Base-by-base conservation (phyloP, 306 rosid species). In the barrel medic (Medicago truncatula) region DNA sequence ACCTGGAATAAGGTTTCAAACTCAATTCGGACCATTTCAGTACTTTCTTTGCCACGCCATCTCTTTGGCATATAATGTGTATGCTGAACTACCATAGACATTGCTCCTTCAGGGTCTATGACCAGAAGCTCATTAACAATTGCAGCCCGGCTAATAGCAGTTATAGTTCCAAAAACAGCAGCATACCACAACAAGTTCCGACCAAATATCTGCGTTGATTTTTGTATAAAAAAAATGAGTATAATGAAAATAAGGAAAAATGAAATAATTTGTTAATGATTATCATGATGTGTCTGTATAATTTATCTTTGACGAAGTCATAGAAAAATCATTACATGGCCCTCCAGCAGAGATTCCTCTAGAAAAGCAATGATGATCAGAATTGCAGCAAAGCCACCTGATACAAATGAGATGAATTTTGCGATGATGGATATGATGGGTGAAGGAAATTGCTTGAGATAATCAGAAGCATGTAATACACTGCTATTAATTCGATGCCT, bases 51-150 rank as follows among this genome's bases (percentile, higher is more conserved):
- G 70, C 89, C 89, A 63, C 90, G 97, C 98, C 98, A 95, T 86
- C 92, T 85, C 85, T 92, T 92, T 14, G 98, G 98, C 97, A 95
- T 89, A 84, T 92, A 92, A 85, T 92, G 99, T 8, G 99, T 89
- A 78, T 92, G 91, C 23, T 95, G 96, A 70, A 90, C 93, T 52
- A 92, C 99, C 91, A 86, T 73, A 39, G 92, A 87, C 93, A 95
- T 89, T 67, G 93, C 88, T 39, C 97, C 97, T 77, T 84, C 91
- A 1, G 96, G 89, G 67, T 95, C 96, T 78, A 86, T 81, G 82
- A 95, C 89, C 49, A 92, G 83, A 78, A 89, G 90, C 75, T 95
- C 97, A 70, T 92, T 82, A 2, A 87, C 39, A 21, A 90, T 58
- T 1, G 91, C 91, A 76, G 93, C 96, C 81, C 97, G 85, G 77